Evolutionary conservation across 2,329 filamentous ascomycete species (phyloP), one percentile per base, ranked within the genome.

Genomic region (Trichoderma oligosporum): DNA sequence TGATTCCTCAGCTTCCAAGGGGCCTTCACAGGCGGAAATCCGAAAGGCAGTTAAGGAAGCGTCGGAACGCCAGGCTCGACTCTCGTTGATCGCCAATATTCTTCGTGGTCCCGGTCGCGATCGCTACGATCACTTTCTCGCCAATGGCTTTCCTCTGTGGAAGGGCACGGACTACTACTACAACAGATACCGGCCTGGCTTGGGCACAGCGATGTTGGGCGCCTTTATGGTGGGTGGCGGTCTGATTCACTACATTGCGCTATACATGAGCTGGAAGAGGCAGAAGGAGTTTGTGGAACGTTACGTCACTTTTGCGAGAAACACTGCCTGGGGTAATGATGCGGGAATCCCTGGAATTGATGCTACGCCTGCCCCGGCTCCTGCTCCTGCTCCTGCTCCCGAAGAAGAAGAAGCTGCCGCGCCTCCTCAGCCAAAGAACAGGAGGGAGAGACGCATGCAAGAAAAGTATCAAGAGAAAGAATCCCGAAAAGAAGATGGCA

Each of bases 91-190:
- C 54, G 85, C 87, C 65, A 88, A 91, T 68, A 88, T 99, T 68
- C 85, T 99, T 52, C 86, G 89, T 65, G 91, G 93, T 1, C 78
- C 88, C 3, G 82, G 83, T 55, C 84, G 94, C 62, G 88, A 90
- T 65, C 88, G 94, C 62, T 99, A 99, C 74, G 93, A 99, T 71
- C 88, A 97, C 73, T 99, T 97, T 77, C 75, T 97, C 60, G 76
- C 78, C 71, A 91, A 97, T 73, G 94, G 94, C 61, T 99, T 99
- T 77, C 94, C 94, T 29, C 84, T 84, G 56, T 99, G 94, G 94
- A 92, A 93, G 77, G 94, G 94, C 58, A 97, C 93, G 42, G 93
- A 94, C 61, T 99, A 99, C 82, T 99, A 97, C 81, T 99, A 99
- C 78, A 86, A 85, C 67, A 86, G 94, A 58, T 97, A 93, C 81